These are phyloP conservation scores for Solanum hybrid DNA, from an alignment of 305 asterid genomes.

Conservation along the genomic window DNA sequence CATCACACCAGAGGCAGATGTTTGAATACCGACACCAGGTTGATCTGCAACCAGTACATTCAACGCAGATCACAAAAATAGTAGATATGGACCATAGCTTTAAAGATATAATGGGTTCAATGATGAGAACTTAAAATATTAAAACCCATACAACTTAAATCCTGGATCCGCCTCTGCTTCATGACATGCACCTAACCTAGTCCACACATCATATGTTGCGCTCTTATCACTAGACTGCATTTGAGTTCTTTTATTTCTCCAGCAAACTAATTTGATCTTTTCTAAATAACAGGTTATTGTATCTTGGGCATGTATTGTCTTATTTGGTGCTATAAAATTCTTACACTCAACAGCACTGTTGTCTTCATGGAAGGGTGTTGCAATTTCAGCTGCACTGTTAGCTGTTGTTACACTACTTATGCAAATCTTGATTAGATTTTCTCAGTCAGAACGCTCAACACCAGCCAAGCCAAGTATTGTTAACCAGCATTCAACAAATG, in stretches of 20 bases:
- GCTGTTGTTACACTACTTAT: slow-evolving; percentile 51
- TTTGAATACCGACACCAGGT: neutral
- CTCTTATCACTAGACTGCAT: neutral
- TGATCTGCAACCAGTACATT: neutral
- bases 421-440: slow-evolving; percentile 82
- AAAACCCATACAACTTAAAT: neutral
- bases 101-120: neutral
- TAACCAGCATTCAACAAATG: slow-evolving; percentile 12
- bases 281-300: slow-evolving; percentile 55
- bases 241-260: neutral
- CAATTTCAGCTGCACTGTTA: slow-evolving; percentile 39
- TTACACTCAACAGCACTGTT: slow-evolving; percentile 44
- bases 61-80: neutral
- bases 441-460: slow-evolving; percentile 70
- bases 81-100: neutral
- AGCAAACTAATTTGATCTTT: neutral
- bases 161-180: neutral
- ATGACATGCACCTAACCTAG: neutral
- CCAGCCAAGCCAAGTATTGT: slow-evolving; percentile 30
- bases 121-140: too few species aligned
- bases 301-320: slow-evolving; percentile 57
- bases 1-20: neutral
- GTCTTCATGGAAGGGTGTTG: slow-evolving; percentile 71
- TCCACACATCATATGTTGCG: neutral
- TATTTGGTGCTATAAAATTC: slow-evolving; percentile 44